Percentiles rank a stretch among this genome's conserved stretches.
Evolutionary conservation across 2,329 filamentous ascomycete species (phyloP).

Genomic region (Aspergillus chevalieri): DNA sequence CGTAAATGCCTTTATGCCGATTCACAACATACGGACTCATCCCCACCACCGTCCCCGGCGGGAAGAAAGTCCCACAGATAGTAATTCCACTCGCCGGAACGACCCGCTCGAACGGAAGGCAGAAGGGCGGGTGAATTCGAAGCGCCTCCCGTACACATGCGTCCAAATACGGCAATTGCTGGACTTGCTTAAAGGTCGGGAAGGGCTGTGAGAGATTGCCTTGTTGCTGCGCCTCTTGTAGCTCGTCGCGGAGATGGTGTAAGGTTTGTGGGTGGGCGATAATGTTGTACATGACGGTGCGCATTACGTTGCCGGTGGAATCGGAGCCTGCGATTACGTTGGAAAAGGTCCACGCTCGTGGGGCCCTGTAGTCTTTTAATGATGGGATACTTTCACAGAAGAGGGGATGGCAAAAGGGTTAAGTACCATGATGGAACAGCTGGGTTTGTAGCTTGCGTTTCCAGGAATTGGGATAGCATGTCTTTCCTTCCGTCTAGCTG

Average conservation of each 20-base stretch:
- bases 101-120: constrained; percentile 29
- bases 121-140: constrained; percentile 31
- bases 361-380: constrained; percentile 8
- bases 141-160: constrained; percentile 34
- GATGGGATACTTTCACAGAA: too few relatives aligned
- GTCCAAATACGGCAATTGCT: constrained; percentile 28
- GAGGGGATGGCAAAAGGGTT: too few relatives aligned
- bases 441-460: constrained; percentile 21
- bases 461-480: constrained; percentile 26
- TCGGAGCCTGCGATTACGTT: constrained; percentile 22
- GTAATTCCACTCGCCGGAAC: constrained; percentile 23
- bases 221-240: constrained; percentile 25
- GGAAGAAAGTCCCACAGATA: constrained; percentile 28
- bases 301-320: constrained; percentile 35
- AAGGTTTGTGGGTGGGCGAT: constrained; percentile 24
- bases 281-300: constrained; percentile 37
- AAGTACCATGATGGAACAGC: constrained; percentile 18
- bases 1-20: background rate
- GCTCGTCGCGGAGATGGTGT: constrained; percentile 33
- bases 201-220: constrained; percentile 18
- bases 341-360: constrained; percentile 22
- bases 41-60: constrained; percentile 17
- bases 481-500: constrained; percentile 18
- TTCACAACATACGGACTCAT: background rate
- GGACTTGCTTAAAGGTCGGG: constrained; percentile 18